Evolutionary conservation across 2,329 filamentous ascomycete genomes (phyloP), one percentile per base, ranked within the genome.

Genomic region (Claviceps monticola): DNA sequence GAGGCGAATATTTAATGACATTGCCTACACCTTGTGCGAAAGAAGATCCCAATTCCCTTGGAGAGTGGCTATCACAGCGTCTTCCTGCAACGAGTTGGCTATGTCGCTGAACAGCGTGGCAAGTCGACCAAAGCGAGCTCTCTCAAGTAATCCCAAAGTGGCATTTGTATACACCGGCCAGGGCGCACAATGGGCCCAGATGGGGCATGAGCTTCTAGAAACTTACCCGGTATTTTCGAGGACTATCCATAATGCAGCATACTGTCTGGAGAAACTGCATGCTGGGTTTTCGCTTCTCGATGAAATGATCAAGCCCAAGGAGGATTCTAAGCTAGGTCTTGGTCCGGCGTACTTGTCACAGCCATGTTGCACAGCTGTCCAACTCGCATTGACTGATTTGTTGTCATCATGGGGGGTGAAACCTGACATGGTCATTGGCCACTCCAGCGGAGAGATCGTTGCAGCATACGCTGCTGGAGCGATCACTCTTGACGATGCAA

Each of bases 11-110:
- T 68, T 75, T 55, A 62, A 65, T 13, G 69, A 76, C 54, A 58
- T 76, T 26, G 71, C 73, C 4, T 75, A 76, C 55, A 76, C 74
- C 0, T 60, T 76, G 1, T 67, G 70, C 9, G 66, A 73, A 56
- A 65, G 72, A 14, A 64, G 73, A 36, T 70, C 72, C 1, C 62
- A 69, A 19, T 60, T 74, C 16, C 66, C 67, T 41, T 74, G 68
- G 65, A 64, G 71, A 17, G 64, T 70, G 2, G 70, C 72, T 2
- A 63, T 75, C 9, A 62, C 70, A 0, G 71, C 70, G 0, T 60
- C 64, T 4, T 68, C 68, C 45, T 73, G 67, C 0, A 70, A 71
- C 49, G 70, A 74, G 53, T 60, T 76, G 3, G 68, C 72, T 29
- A 66, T 70, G 43, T 62, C 65, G 3, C 66, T 75, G 39, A 74